Evolutionary conservation across 1,139 yeast species (phyloP).

Genomic region (Lodderomyces margitis): DNA sequence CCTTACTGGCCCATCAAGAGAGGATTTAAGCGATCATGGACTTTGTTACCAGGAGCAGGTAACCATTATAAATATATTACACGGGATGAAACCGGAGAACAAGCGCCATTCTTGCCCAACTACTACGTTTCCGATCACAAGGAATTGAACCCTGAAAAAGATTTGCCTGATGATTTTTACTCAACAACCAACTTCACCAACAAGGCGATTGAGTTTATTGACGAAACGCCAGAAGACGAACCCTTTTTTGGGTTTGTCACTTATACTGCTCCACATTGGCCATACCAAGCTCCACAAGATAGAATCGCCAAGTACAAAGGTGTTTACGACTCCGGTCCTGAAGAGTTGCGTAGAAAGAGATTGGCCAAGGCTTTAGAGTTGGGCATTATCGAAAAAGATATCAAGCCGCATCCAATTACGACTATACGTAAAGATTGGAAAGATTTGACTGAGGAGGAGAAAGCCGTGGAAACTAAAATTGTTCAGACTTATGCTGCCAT

Average conservation of each 20-base stretch:
- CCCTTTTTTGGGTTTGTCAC: constrained; percentile 56
- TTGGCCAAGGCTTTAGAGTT: constrained; percentile 37
- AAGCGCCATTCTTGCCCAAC: constrained; percentile 29
- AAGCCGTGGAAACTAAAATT: constrained; percentile 35
- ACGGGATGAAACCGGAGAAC: constrained; percentile 24
- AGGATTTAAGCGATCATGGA: constrained; percentile 52
- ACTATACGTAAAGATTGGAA: constrained; percentile 43
- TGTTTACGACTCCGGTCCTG: constrained; percentile 49
- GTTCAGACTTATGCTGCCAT: constrained; percentile 61
- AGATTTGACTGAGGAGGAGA: constrained; percentile 35
- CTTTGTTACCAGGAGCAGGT: constrained; percentile 57
- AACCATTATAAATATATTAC: constrained; percentile 54
- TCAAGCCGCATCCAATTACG: constrained; percentile 46
- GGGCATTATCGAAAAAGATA: constrained; percentile 44
- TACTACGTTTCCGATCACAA: constrained; percentile 38
- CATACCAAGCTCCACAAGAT: constrained; percentile 54
- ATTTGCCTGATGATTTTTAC: constrained; percentile 48
- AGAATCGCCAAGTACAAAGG: constrained; percentile 49
- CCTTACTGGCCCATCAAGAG: constrained; percentile 51
- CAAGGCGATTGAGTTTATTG: constrained; percentile 37
- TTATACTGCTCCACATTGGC: constrained; percentile 65
- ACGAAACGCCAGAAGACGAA: constrained; percentile 28
- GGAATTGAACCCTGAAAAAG: constrained; percentile 30
- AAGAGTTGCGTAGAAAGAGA: constrained; percentile 36
- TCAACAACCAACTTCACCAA: constrained; percentile 46